A percentile compares a stretch with the other conserved stretches of the same genome.
These are phyloP conservation scores for Suillus subluteus DNA, from an alignment of 768 basidiomycete genomes.

Conservation along the genomic window DNA sequence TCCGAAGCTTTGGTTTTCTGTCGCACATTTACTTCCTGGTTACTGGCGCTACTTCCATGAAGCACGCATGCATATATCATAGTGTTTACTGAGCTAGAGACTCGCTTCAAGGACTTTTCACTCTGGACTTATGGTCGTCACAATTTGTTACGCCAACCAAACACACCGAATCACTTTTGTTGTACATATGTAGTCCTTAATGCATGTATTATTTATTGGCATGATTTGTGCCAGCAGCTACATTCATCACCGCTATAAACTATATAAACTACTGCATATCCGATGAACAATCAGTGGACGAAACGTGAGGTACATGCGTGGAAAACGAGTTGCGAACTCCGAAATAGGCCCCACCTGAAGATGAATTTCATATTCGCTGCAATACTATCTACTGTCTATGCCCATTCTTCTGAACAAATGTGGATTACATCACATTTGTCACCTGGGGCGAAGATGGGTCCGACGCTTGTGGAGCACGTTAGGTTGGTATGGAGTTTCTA, in stretches of 20 bases:
- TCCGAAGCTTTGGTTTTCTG: conserved; percentile 34
- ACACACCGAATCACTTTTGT: too few relatives aligned
- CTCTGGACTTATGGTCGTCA: not conserved
- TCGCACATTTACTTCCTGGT: conserved; percentile 34
- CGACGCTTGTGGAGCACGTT: not conserved
- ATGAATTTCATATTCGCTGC: not conserved
- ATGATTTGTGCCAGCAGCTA: too few relatives aligned
- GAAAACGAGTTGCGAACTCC: not conserved
- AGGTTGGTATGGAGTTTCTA: not conserved
- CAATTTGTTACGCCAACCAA: not conserved
- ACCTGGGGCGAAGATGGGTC: not conserved
- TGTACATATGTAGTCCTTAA: not conserved
- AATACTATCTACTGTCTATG: not conserved
- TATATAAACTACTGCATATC: not conserved
- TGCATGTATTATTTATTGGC: too few relatives aligned
- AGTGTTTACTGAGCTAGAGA: not conserved
- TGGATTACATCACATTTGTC: not conserved
- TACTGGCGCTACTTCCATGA: conserved; percentile 34
- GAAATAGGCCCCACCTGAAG: not conserved
- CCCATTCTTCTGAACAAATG: not conserved
- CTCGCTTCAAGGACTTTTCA: not conserved
- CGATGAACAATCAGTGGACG: not conserved
- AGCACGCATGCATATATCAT: conserved; percentile 6
- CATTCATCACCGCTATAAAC: not conserved
- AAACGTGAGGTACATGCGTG: not conserved